Evolutionary conservation across 179 eudicot genomes (phyloP).

Genomic region (Silene coronaria): DNA sequence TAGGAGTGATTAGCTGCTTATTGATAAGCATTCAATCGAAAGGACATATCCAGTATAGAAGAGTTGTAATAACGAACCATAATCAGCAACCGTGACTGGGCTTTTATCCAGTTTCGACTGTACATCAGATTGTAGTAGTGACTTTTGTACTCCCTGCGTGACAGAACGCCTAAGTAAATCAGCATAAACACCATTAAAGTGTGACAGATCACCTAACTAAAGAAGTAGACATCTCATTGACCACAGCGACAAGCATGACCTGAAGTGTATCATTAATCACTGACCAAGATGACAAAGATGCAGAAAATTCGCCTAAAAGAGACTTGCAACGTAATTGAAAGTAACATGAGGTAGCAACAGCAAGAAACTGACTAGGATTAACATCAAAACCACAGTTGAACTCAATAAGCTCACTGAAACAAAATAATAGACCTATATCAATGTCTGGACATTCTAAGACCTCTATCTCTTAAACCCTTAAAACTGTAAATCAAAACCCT

Average conservation of each 20-base stretch:
- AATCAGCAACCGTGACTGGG: slow-evolving; percentile 96
- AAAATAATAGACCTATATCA: slow-evolving; percentile 1
- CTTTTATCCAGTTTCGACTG: slow-evolving; percentile 93
- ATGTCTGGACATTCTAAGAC: not conserved
- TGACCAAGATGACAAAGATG: not conserved
- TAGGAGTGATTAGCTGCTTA: not conserved
- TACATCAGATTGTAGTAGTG: slow-evolving; percentile 82
- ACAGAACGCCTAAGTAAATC: not conserved
- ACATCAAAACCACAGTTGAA: not conserved
- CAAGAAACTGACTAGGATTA: not conserved
- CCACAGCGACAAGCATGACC: not conserved
- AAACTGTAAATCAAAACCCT: not conserved
- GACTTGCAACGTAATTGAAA: not conserved
- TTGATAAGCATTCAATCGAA: not conserved
- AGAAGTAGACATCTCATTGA: not conserved
- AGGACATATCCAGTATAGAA: not conserved
- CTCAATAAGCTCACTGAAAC: not conserved
- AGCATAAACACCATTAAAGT: not conserved
- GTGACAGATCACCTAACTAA: not conserved
- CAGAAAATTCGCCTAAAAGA: not conserved
- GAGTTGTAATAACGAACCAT: slow-evolving; percentile 52
- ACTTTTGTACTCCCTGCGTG: slow-evolving; percentile 83
- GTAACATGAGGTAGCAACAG: not conserved
- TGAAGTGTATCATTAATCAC: not conserved
- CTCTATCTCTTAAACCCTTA: not conserved